Evolutionary conservation across 2,329 filamentous ascomycete species (phyloP).

Genomic region (Epichloe baconii): DNA sequence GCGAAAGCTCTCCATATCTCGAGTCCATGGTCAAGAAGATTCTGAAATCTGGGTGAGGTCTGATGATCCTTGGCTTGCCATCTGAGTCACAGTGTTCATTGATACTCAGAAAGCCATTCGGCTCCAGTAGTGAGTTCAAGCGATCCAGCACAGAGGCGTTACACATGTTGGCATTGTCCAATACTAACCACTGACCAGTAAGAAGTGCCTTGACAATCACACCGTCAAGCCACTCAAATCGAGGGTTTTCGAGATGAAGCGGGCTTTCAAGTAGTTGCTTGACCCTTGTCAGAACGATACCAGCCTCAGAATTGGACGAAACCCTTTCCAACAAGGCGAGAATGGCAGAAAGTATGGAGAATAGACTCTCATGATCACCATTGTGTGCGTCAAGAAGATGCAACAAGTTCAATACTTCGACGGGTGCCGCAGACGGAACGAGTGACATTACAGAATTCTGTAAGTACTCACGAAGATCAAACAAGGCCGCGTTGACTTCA

Average conservation of each 20-base stretch:
- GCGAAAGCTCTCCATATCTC: constrained; percentile 80
- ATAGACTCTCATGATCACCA: constrained; percentile 26
- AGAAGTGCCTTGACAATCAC: constrained; percentile 79
- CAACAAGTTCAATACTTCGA: constrained; percentile 36
- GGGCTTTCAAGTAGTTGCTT: constrained; percentile 38
- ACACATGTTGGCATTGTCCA: constrained; percentile 96
- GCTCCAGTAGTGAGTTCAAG: constrained; percentile 87
- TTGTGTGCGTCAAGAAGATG: constrained; percentile 32
- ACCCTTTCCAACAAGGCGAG: constrained; percentile 27
- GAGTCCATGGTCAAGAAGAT: constrained; percentile 92
- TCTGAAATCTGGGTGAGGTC: constrained; percentile 74
- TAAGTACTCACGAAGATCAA: constrained; percentile 36
- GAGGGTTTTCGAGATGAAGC: constrained; percentile 52
- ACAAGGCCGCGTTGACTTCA: constrained; percentile 46
- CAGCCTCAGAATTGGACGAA: constrained; percentile 32
- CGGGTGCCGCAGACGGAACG: constrained; percentile 33
- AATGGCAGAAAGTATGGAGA: constrained; percentile 25
- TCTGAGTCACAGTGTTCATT: constrained; percentile 83
- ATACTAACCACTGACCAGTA: constrained; percentile 78
- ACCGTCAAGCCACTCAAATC: constrained; percentile 94
- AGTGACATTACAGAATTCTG: constrained; percentile 35
- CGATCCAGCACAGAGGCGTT: constrained; percentile 89
- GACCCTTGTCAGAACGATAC: constrained; percentile 33
- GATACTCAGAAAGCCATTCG: constrained; percentile 73
- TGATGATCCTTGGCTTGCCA: constrained; percentile 67